phyloP scores from a whole-genome alignment of 202 grass and related monocot species.

The Tripidium arundinaceum region DNA sequence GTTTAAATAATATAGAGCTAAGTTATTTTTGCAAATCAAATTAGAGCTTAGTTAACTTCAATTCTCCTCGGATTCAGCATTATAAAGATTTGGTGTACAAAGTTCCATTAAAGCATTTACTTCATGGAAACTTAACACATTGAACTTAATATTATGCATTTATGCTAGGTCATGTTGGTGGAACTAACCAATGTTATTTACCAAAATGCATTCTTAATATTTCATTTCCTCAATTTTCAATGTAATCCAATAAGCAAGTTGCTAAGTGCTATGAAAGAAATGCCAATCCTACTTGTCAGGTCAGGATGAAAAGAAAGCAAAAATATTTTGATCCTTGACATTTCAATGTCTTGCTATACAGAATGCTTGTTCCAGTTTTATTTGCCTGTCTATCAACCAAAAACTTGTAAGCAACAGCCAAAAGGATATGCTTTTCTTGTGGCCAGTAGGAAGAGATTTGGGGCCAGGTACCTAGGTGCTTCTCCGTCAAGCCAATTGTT shows the following conservation, averaged over 20 bases:
- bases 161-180: not conserved
- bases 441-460: too few species aligned
- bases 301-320: not conserved
- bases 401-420: too few species aligned
- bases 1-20: too few species aligned
- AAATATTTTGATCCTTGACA: not conserved
- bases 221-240: not conserved
- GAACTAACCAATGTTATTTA: not conserved
- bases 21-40: too few species aligned
- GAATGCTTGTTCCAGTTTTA: slow-evolving; percentile 75
- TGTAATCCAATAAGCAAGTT: not conserved
- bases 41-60: not conserved
- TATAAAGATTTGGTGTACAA: not conserved
- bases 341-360: slow-evolving; percentile 48
- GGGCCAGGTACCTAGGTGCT: too few species aligned
- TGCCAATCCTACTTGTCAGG: not conserved
- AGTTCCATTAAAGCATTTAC: not conserved
- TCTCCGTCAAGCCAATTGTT: too few species aligned
- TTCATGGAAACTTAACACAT: not conserved
- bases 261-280: not conserved
- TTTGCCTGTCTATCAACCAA: slow-evolving; percentile 71
- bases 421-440: too few species aligned
- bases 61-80: not conserved
- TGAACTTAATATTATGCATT: not conserved
- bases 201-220: not conserved